Evolutionary conservation across 176 grass and related monocot genomes (phyloP).

Genomic region (Melocanna baccifera): DNA sequence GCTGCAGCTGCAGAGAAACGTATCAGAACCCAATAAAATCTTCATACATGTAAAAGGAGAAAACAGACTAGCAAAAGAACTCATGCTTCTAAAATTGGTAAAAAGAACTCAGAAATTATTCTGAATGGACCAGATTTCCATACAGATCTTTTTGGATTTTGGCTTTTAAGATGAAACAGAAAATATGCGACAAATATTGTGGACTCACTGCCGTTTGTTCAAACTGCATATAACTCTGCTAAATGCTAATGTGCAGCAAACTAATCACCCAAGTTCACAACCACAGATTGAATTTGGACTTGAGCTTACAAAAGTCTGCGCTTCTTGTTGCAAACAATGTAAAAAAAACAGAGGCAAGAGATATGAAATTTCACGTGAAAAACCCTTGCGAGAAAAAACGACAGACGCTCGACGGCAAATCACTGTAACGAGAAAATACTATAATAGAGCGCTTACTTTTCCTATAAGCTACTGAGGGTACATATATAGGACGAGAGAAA

Average conservation of each 20-base stretch:
- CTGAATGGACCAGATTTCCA: neutral
- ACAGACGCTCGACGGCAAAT: no score
- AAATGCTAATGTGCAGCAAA: neutral
- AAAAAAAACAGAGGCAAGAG: no score
- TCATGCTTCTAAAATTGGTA: neutral
- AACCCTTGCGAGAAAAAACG: no score
- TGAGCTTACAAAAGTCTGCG: neutral
- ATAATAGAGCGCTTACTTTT: no score
- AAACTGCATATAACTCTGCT: neutral
- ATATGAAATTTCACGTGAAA: no score
- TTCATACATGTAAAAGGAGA: neutral
- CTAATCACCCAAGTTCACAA: neutral
- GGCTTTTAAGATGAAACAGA: neutral
- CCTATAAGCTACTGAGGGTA: no score
- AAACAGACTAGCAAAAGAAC: neutral
- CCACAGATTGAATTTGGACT: neutral
- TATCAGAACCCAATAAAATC: neutral
- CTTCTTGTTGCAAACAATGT: no score
- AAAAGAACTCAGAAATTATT: neutral
- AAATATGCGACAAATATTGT: neutral
- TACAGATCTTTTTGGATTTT: neutral
- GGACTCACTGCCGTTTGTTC: neutral
- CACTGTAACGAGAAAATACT: no score
- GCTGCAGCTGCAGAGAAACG: slow-evolving; percentile 19
- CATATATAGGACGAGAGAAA: no score